Percentiles rank a stretch among this genome's conserved stretches.
Evolutionary conservation across 2,329 filamentous ascomycete species (phyloP).

Genomic region (Phialophora macrospora): DNA sequence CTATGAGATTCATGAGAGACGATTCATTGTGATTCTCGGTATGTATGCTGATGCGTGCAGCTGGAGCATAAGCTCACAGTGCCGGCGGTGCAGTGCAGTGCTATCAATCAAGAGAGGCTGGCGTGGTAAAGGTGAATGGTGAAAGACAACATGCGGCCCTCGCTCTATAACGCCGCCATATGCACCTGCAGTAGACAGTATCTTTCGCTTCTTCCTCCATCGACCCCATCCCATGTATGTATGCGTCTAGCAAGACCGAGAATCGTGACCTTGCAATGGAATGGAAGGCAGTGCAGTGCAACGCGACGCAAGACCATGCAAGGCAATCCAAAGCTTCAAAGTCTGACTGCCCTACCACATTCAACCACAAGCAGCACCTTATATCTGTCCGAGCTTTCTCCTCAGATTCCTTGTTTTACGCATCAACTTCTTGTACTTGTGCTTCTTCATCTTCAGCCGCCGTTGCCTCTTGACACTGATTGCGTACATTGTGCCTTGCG

Average conservation of each 20-base stretch:
- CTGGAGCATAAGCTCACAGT: background rate
- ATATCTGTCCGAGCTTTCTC: constrained; percentile 73
- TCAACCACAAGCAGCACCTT: constrained; percentile 7
- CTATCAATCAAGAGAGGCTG: background rate
- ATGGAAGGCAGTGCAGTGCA: background rate
- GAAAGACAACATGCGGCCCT: background rate
- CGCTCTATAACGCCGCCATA: constrained; percentile 1
- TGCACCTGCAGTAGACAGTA: background rate
- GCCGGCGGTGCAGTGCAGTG: background rate
- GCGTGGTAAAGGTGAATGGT: background rate
- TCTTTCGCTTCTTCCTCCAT: background rate
- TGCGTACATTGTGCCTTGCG: constrained; percentile 66
- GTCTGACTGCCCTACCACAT: background rate
- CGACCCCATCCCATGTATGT: background rate
- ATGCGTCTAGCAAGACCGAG: background rate
- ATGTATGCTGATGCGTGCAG: background rate
- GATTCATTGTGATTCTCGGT: background rate
- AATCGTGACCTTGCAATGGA: constrained; percentile 9
- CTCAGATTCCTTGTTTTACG: constrained; percentile 85
- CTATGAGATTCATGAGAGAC: background rate
- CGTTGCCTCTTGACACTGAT: constrained; percentile 91
- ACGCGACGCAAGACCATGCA: background rate
- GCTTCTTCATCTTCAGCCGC: constrained; percentile 99
- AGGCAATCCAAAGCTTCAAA: background rate
- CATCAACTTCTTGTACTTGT: constrained; percentile 99